Base-by-base conservation (phyloP, 805 yeast species). In the Komagataella mondaviorum region DNA sequence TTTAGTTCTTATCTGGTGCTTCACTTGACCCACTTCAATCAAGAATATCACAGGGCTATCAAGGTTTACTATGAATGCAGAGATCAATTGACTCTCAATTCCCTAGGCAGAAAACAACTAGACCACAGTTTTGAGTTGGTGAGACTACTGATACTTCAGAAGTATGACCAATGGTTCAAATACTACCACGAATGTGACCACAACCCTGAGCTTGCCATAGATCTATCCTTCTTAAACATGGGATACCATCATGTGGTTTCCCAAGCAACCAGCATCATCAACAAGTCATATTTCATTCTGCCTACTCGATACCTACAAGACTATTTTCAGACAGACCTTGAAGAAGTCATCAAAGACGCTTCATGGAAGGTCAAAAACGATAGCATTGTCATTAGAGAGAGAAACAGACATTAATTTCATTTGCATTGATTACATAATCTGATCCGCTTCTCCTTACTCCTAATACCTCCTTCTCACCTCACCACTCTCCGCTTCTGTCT, bases 1-100 rank as follows among this genome's bases (percentile, higher is more conserved):
- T 56, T 77, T 17, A 67, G 69, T 14, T 61, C 70, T 4, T 60
- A 77, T 16, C 59, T 74, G 49, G 67, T 70, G 2, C 60, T 80
- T 10, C 85, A 81, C 57, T 54, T 66, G 7, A 52, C 71, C 0
- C 80, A 76, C 60, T 67, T 67, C 55, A 68, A 63, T 55, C 55
- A 60, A 17, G 67, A 69, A 8, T 30, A 30, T 14, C 39, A 30
- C 6, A 30, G 14, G 39, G 39, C 39, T 30, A 30, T 30, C 14
- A 30, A 14, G 14, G 39, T 30, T 14, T 30, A 30, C 39, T 30
- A 10, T 30, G 39, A 30, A 10, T 30, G 14, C 39, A 30, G 39
- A 30, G 39, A 30, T 30, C 39, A 30, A 30, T 30, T 30, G 39
- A 4, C 39, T 30, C 10, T 30, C 39, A 30, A 30, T 14, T 30